Percentiles rank a stretch among this genome's conserved stretches.
phyloP scores from a whole-genome alignment of 306 rosid genomes.

The Rubus idaeus region DNA sequence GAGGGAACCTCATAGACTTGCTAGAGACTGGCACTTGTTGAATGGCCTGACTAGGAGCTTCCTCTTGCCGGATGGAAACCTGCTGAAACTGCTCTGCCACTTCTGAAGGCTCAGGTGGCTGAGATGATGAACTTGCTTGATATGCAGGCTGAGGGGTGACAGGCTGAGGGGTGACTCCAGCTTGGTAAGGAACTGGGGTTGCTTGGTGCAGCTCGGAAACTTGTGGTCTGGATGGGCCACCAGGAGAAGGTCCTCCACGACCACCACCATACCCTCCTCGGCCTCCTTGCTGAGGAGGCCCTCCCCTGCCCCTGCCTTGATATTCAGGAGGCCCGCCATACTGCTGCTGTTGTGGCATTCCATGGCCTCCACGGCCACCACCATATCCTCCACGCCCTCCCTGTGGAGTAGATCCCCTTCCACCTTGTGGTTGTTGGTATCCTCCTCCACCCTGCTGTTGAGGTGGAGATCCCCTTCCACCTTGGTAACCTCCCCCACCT shows the following conservation, averaged over 20 bases:
- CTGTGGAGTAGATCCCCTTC: constrained; percentile 39
- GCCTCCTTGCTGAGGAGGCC: constrained; percentile 70
- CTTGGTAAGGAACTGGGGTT: constrained; percentile 58
- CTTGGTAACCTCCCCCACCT: constrained; percentile 53
- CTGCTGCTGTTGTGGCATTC: constrained; percentile 64
- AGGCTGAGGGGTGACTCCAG: constrained; percentile 61
- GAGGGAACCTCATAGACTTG: constrained; percentile 88
- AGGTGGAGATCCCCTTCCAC: constrained; percentile 60
- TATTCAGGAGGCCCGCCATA: constrained; percentile 59
- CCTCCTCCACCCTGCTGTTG: constrained; percentile 58
- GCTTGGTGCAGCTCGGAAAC: constrained; percentile 99
- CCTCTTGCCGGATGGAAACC: constrained; percentile 41
- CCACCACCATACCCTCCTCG: constrained; percentile 63
- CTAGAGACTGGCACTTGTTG: constrained; percentile 61
- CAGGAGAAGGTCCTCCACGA: constrained; percentile 59
- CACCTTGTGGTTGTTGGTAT: constrained; percentile 48
- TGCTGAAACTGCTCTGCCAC: constrained; percentile 40
- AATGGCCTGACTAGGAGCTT: constrained; percentile 37
- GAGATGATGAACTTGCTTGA: constrained; percentile 70
- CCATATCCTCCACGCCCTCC: constrained; percentile 42
- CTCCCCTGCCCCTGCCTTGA: constrained; percentile 90
- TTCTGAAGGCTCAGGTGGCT: constrained; percentile 37
- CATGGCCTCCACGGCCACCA: constrained; percentile 48
- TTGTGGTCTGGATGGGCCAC: constrained; percentile 65
- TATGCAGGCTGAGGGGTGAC: constrained; percentile 53